phyloP scores from a whole-genome alignment of 441 rosid genomes.

The Populus hybrid region DNA sequence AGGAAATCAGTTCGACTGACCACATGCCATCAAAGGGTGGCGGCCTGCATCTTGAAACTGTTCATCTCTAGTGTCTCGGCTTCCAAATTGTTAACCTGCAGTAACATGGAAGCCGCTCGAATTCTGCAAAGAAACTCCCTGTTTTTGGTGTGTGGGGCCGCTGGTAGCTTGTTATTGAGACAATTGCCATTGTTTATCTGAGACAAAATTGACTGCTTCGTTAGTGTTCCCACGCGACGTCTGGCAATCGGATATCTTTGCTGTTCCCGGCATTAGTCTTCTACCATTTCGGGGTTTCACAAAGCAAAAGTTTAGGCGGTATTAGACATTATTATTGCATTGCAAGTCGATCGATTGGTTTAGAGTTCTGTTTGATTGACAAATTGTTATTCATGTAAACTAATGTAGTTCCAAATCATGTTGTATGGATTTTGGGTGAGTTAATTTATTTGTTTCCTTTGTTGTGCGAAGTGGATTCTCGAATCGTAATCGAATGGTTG shows the following conservation, averaged over 20 bases:
- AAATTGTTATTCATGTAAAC: not conserved
- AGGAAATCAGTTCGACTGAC: not conserved
- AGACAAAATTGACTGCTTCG: not conserved
- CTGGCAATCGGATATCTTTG: not conserved
- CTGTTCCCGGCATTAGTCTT: not conserved
- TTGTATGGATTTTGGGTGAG: not conserved
- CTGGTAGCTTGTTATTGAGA: not conserved
- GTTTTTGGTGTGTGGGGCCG: not conserved
- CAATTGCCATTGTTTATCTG: not conserved
- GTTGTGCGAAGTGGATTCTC: not conserved
- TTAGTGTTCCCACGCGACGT: not conserved
- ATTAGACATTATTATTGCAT: not conserved
- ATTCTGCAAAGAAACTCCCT: not conserved
- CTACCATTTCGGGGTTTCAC: not conserved
- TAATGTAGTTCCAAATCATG: not conserved
- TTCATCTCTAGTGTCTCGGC: not conserved
- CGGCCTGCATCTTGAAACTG: not conserved
- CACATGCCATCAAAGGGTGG: not conserved
- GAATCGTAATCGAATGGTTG: not conserved
- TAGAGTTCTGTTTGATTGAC: not conserved
- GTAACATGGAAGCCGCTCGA: not conserved
- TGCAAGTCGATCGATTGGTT: not conserved
- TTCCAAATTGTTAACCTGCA: not conserved
- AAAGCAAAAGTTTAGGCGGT: not conserved
- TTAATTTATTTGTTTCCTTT: not conserved